phyloP scores from a whole-genome alignment of 164 flowering plant species.

The Kingdonia uniflora region DNA sequence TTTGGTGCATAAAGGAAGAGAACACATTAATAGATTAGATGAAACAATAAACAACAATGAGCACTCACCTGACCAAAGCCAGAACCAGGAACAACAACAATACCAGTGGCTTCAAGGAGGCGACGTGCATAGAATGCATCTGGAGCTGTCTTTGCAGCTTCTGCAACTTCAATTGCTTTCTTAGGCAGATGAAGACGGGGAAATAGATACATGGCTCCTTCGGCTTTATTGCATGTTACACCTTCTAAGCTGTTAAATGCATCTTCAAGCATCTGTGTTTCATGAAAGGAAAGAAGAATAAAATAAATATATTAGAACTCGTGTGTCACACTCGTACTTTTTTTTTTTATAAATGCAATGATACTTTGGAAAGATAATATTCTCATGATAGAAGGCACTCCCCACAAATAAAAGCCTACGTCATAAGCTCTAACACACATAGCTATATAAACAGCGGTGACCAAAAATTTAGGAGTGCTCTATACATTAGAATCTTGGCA shows the following conservation, averaged over 20 bases:
- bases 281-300: not conserved
- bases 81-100: conserved; percentile 96
- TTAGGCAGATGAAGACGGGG: conserved; percentile 65
- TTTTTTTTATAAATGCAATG: no score
- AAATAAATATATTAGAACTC: not conserved
- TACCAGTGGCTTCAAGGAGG: conserved; percentile 87
- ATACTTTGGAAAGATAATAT: no score
- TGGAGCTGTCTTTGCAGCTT: conserved; percentile 60
- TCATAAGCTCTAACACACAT: no score
- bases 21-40: no score
- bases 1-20: no score
- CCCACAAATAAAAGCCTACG: no score
- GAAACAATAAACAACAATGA: not conserved
- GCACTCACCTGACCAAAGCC: conserved; percentile 87
- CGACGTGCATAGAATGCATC: conserved; percentile 81
- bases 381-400: no score
- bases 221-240: conserved; percentile 89
- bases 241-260: conserved; percentile 88
- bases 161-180: conserved; percentile 84
- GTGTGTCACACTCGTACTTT: no score
- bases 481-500: no score
- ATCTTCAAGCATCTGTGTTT: conserved; percentile 65
- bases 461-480: not conserved
- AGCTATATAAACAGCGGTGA: no score
- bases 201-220: conserved; percentile 98